Evolutionary conservation across 2,329 filamentous ascomycete species (phyloP).

Genomic region (Paecilomyces variotii): DNA sequence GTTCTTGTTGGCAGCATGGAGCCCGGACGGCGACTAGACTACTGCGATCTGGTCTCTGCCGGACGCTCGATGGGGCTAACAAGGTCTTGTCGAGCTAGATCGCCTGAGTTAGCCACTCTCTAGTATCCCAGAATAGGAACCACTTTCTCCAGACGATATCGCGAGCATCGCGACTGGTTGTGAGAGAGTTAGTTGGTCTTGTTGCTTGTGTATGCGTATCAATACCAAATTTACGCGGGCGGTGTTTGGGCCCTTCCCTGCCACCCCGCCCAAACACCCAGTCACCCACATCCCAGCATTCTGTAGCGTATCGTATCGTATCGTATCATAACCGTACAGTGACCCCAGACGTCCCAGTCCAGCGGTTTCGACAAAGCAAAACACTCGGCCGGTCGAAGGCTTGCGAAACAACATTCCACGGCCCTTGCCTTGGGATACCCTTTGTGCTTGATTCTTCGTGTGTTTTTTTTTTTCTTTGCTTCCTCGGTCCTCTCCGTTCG

Average conservation of each 20-base stretch:
- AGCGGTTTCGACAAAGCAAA: not conserved
- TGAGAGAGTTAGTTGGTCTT: not conserved
- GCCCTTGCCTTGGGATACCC: not conserved
- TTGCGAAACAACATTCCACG: not conserved
- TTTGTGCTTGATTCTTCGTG: not conserved
- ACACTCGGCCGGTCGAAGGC: not conserved
- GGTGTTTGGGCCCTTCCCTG: too few relatives aligned
- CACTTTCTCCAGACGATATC: not conserved
- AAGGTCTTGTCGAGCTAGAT: not conserved
- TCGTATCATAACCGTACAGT: not conserved
- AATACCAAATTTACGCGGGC: not conserved
- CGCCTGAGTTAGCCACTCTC: not conserved
- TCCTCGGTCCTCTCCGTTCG: not conserved
- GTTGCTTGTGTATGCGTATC: not conserved
- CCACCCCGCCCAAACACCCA: too few relatives aligned
- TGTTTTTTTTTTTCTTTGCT: not conserved
- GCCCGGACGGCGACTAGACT: not conserved
- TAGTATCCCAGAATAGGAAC: not conserved
- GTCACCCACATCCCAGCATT: not conserved
- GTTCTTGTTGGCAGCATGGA: not conserved
- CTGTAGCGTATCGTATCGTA: too few relatives aligned
- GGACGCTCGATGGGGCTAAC: not conserved
- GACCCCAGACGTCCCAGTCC: not conserved
- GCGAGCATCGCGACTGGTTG: not conserved
- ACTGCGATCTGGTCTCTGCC: not conserved